phyloP scores from a whole-genome alignment of 228 moss, liverwort and hornwort species.

The Sphagnum fallax region DNA sequence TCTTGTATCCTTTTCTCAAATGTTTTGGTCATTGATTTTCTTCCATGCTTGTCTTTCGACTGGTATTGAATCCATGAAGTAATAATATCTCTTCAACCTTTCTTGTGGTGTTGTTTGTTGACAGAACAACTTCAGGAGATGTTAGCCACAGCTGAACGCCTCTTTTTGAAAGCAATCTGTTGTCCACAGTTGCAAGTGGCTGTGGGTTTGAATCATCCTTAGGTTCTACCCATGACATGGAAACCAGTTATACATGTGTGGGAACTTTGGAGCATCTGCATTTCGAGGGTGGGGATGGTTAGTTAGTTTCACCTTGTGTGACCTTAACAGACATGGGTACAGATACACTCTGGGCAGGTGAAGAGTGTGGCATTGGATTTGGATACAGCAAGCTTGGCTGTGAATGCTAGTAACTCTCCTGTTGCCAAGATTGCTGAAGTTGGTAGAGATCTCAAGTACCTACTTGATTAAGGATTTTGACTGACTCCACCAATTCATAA shows the following conservation, averaged over 20 bases:
- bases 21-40: neutral
- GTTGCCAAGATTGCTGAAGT: slow-evolving; percentile 72
- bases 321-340: slow-evolving; percentile 15
- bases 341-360: slow-evolving; percentile 77
- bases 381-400: slow-evolving; percentile 61
- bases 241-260: neutral
- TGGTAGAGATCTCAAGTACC: slow-evolving; percentile 72
- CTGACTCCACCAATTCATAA: too few relatives aligned
- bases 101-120: neutral
- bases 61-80: neutral
- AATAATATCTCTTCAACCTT: neutral
- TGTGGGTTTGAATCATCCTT: neutral
- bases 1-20: slow-evolving; percentile 48
- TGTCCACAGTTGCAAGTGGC: slow-evolving; percentile 2
- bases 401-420: slow-evolving; percentile 57
- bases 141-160: too few relatives aligned
- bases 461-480: slow-evolving; percentile 42
- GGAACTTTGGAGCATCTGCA: neutral
- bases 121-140: neutral
- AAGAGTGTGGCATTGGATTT: slow-evolving; percentile 77
- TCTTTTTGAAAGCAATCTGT: slow-evolving; percentile 1
- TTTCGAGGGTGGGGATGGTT: too few relatives aligned
- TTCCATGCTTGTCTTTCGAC: neutral
- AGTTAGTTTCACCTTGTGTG: neutral
- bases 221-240: neutral